Base-by-base conservation (phyloP, 192 early-diverging fungal genomes). In the Coemansia sp. region DNA sequence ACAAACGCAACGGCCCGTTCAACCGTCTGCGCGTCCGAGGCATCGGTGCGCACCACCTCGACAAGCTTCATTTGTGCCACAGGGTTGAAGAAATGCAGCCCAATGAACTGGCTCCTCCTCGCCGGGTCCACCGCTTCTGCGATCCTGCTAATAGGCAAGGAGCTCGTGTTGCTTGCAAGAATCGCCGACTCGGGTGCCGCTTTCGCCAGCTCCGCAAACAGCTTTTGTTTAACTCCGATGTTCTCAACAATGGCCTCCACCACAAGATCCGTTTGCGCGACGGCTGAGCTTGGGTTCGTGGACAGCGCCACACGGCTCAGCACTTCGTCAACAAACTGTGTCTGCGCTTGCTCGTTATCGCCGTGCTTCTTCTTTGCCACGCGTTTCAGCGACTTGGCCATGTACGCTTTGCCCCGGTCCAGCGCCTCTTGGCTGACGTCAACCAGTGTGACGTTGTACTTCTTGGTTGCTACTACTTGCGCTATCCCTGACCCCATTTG, bases 11-110 rank as follows among this genome's bases (percentile, higher is more conserved):
- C 61, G 29, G 96, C 85, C 10, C 78, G 57, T 18, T 90, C 84
- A 46, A 90, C 91, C 0, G 86, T 87, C 8, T 82, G 70, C 34
- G 89, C 78, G 26, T 75, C 72, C 10, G 89, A 86, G 23, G 87
- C 77, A 9, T 78, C 74, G 1, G 91, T 93, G 49, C 88, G 84
- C 66, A 96, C 89, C 10, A 98, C 90, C 83, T 98, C 96, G 12
- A 98, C 96, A 26, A 98, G 82, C 82, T 95, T 95, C 96, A 98
- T 98, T 76, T 93, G 91, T 31, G 96, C 91, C n/a, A 98, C 96
- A 4, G 96, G 96, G 86, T 98, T 98, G 82, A 98, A 98, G 79
- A 95, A 98, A 74, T 98, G 96, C 62, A 96, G 78, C 33, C 96
- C 96, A 23, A 91, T 89, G 63, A 95, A 92, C 23, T 84, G 82